Evolutionary conservation across 1,139 yeast genomes (phyloP), one percentile per base, ranked within the genome.

Genomic region (Kluyveromyces sp.): DNA sequence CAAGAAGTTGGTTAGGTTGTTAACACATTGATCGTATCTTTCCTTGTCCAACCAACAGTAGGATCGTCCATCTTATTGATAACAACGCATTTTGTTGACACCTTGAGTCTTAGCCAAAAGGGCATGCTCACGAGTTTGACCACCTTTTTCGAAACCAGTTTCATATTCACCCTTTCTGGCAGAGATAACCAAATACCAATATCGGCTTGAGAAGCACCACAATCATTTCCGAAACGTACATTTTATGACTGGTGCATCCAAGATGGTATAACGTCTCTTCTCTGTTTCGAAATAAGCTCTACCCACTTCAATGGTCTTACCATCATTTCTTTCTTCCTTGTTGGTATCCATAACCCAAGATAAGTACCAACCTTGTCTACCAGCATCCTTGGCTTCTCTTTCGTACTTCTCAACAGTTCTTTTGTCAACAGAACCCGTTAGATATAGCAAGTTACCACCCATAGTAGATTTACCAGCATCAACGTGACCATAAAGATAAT

Each of bases 331-430:
- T 74, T 92, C 99, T 72, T 92, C 98, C 71, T 89, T 89, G 74
- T 94, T 92, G 59, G 97, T 90, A 70, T 92, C 99, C 96, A 92
- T 90, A 59, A 94, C 95, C 98, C 98, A 92, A 8, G 97, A 90
- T 61, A 92, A 75, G 67, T 92, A 92, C 98, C 98, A 92, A 69
- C 97, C 97, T 73, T 90, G 97, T 74, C 97, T 86, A 68, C 98
- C 97, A 41, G 97, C 97, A 60, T 92, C 99, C 69, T 88, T 90
- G 53, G 98, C 98, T 70, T 92, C 99, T 68, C 92, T 81, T 73
- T 94, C 97, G 66, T 90, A 90, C 70, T 92, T 92, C 57, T 92
- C 98, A 54, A 94, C 94, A n/a, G 97, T 92, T 74, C 99, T 88
- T 75, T 92, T 92, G 70, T 92, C 98, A 49, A 92, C 98, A 41